A percentile compares a stretch with the other conserved stretches of the same genome.
Evolutionary conservation across 2,329 filamentous ascomycete species (phyloP).

Genomic region (Tolypocladium capitatum): DNA sequence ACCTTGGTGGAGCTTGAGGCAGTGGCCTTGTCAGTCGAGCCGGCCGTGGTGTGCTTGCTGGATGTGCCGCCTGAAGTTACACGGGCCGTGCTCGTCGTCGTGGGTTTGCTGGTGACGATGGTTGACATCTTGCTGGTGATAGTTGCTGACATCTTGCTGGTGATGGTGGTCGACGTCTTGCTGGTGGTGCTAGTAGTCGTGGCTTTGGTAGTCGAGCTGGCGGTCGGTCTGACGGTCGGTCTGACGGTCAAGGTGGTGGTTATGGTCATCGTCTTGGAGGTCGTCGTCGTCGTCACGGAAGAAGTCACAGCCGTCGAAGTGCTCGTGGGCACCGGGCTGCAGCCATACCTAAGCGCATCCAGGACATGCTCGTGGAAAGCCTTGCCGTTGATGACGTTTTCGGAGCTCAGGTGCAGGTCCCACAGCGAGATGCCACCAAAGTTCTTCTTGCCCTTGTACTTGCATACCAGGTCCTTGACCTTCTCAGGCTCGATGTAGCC

Average conservation of each 20-base stretch:
- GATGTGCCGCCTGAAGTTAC: too few relatives aligned
- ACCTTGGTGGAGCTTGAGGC: too few relatives aligned
- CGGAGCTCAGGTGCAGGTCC: slow-evolving; percentile 24
- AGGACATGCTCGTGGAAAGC: slow-evolving; percentile 22
- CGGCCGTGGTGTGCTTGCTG: too few relatives aligned
- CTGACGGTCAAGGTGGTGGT: too few relatives aligned
- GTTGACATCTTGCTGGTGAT: too few relatives aligned
- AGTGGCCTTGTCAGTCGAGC: too few relatives aligned
- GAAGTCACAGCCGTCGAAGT: slow-evolving; percentile 8
- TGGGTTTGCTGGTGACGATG: too few relatives aligned
- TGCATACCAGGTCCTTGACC: slow-evolving; percentile 25
- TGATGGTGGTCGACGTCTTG: too few relatives aligned
- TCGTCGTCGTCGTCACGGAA: slow-evolving; percentile 4
- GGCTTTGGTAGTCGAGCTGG: too few relatives aligned
- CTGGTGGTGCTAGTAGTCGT: too few relatives aligned
- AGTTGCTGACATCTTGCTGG: too few relatives aligned
- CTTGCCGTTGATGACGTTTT: slow-evolving; percentile 19
- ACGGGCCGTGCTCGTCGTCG: too few relatives aligned
- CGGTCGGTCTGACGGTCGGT: neutral
- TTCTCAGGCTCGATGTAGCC: slow-evolving; percentile 21
- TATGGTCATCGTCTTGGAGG: slow-evolving; percentile 1
- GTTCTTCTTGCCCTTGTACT: slow-evolving; percentile 19
- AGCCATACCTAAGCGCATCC: slow-evolving; percentile 24
- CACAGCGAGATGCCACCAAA: slow-evolving; percentile 34
- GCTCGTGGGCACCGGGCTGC: slow-evolving; percentile 14